Base-by-base conservation (phyloP, 768 basidiomycete species). In the Russula virescens region DNA sequence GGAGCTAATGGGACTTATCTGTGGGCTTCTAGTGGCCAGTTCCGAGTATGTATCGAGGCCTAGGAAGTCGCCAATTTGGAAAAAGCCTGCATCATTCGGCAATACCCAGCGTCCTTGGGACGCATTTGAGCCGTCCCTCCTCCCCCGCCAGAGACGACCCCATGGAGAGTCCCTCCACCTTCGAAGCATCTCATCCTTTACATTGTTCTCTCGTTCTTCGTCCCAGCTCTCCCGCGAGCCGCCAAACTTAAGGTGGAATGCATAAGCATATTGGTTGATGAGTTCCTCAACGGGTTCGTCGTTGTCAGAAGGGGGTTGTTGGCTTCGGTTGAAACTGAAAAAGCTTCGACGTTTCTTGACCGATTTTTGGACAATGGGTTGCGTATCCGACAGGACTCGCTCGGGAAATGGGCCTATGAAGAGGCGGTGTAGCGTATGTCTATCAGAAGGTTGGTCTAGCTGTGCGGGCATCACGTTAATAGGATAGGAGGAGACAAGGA, bases 401-500 rank as follows among this genome's bases (percentile, higher is more conserved):
- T 86, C 84, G 14, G 89, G 89, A 77, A 91, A 79, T 4, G 90
- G 87, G 0, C 91, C 91, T 48, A 93, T 77, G 73, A 91, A 91
- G 56, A 86, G 72, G 34, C 91, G 80, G 58, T 77, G 77, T 62
- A 75, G 76, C 31, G 68, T 71, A 71, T 80, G 76, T n/a, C 64
- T 63, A 31, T 70, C 73, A 55, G 59, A 19, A 18, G 25, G 19
- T 35, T 35, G 62, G 23, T 38, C 49, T 16, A 18, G 23, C 45
- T 68, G 49, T 19, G 52, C 23, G 13, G 49, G n/a, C 43, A 54
- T 66, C 40, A 16, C 16, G 38, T 26, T 40, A 34, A 61, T 64
- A 40, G 60, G 46, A 61, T 55, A 23, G 63, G 64, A 19, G 60
- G 42, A 18, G 46, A 2, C 57, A 58, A 56, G 42, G 42, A 18